Conservation (phyloP, 1,284 basidiomycete genomes). For the Peniophora sp. region DNA sequence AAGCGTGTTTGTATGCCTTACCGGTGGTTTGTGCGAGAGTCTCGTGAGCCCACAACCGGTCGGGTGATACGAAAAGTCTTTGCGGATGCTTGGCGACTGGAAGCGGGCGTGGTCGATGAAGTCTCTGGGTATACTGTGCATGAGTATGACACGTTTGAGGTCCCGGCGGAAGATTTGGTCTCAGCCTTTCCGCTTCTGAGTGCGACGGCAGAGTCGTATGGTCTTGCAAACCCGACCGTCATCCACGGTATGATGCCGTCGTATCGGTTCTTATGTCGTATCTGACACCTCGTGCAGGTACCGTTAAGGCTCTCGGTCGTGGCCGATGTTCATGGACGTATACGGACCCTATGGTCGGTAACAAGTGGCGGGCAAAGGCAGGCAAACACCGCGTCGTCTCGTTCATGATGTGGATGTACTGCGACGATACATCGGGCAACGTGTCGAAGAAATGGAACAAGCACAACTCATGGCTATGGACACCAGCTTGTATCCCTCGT, state of each 20-base stretch:
- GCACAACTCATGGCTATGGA: constrained; percentile 31
- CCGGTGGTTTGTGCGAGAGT: not conserved
- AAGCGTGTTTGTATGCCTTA: not conserved
- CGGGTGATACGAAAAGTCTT: not conserved
- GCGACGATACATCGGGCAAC: constrained; percentile 35
- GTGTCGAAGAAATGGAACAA: constrained; percentile 36
- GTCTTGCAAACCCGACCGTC: too few species aligned
- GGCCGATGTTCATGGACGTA: not conserved
- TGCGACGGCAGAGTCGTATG: too few species aligned
- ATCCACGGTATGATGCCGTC: too few species aligned
- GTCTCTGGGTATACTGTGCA: not conserved
- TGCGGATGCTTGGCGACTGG: not conserved
- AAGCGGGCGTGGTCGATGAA: not conserved
- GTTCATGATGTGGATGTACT: constrained; percentile 28
- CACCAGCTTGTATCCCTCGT: constrained; percentile 21
- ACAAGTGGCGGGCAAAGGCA: constrained; percentile 1
- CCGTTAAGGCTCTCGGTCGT: not conserved
- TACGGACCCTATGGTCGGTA: not conserved
- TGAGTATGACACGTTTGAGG: not conserved
- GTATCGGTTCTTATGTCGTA: too few species aligned
- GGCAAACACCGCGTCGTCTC: constrained; percentile 9
- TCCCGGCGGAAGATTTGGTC: not conserved
- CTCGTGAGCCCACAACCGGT: not conserved
- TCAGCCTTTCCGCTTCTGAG: too few species aligned
- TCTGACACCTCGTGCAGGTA: not conserved